phyloP scores from a whole-genome alignment of 2,329 filamentous ascomycete species.

The Immersiporthe knoxdaviesiana region DNA sequence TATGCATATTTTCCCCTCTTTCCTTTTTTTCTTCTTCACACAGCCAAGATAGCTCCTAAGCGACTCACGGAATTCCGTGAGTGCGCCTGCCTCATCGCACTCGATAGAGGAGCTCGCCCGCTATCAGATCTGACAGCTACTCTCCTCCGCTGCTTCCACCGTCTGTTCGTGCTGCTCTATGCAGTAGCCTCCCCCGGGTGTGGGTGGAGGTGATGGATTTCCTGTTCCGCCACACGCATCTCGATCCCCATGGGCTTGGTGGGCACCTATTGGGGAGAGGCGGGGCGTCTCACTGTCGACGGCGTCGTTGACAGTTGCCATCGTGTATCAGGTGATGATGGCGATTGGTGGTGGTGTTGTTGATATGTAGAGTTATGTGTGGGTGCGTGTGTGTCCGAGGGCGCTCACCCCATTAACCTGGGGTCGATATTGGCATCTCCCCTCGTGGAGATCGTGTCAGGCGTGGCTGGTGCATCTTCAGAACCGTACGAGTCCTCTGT shows the following conservation, averaged over 20 bases:
- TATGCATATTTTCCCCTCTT: not conserved
- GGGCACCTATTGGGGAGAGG: not conserved
- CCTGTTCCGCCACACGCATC: not conserved
- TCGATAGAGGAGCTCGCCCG: not conserved
- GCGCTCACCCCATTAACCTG: not conserved
- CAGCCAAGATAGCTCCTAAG: not conserved
- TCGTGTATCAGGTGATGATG: not conserved
- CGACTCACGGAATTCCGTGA: not conserved
- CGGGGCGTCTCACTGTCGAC: not conserved
- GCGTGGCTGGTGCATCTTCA: constrained; percentile 22
- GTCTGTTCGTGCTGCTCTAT: not conserved
- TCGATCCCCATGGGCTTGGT: not conserved
- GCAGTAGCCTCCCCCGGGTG: not conserved
- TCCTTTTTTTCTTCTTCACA: not conserved
- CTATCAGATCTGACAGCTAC: not conserved
- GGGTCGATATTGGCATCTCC: constrained; percentile 20
- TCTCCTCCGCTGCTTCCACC: not conserved
- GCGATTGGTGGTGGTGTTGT: not conserved
- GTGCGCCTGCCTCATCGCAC: not conserved
- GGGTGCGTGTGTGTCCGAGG: not conserved
- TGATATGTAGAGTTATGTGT: not conserved
- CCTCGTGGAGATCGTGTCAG: constrained; percentile 18
- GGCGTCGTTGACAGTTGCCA: not conserved
- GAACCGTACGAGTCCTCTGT: constrained; percentile 17
- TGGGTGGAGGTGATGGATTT: not conserved